phyloP scores from a whole-genome alignment of 129 eudicot genomes.

The Flaveria trinervia region DNA sequence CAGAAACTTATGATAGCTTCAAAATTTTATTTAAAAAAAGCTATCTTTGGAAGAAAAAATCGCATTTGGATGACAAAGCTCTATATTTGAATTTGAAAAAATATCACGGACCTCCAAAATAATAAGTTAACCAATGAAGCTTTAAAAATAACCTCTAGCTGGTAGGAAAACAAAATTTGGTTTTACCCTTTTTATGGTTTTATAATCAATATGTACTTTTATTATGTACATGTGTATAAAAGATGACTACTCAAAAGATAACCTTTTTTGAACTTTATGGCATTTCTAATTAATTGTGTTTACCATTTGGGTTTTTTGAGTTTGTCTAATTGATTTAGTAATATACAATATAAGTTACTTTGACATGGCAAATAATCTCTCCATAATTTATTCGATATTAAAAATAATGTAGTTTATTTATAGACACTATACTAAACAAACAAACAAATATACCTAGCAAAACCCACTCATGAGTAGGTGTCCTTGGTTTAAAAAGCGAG shows the following conservation, averaged over 20 bases:
- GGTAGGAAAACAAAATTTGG: neutral
- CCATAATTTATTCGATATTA: neutral
- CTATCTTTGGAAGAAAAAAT: conserved; percentile 1
- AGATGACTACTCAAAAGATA: neutral
- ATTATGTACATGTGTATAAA: neutral
- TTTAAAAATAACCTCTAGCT: neutral
- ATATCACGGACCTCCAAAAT: neutral
- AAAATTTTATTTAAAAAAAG: neutral
- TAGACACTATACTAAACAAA: too few species aligned
- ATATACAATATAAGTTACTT: neutral
- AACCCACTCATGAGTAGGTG: too few species aligned
- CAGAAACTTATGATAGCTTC: neutral
- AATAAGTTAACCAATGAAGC: neutral
- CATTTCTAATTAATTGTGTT: neutral
- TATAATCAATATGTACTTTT: neutral
- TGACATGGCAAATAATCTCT: neutral
- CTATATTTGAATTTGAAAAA: neutral
- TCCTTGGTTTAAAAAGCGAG: too few species aligned
- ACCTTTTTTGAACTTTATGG: too few species aligned
- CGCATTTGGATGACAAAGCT: neutral
- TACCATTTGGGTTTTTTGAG: neutral
- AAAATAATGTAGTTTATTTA: too few species aligned
- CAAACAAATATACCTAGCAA: too few species aligned
- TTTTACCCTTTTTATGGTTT: neutral
- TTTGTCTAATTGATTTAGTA: neutral